A percentile compares a stretch with the other conserved stretches of the same genome.
phyloP scores from a whole-genome alignment of 148 eudicot species.

The Linanthus parryae region DNA sequence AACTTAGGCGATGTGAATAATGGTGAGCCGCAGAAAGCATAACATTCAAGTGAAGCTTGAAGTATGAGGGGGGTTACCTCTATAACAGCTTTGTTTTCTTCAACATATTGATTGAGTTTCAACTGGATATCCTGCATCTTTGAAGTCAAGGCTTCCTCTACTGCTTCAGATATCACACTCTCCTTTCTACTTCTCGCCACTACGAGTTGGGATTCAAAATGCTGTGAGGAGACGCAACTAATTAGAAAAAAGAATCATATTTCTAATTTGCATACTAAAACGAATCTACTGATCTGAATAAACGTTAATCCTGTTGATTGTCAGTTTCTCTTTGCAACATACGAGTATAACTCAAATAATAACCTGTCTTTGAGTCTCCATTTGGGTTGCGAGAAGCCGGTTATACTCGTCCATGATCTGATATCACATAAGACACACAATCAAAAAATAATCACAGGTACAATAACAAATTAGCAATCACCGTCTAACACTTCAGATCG shows the following conservation, averaged over 20 bases:
- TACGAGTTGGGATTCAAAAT: constrained; percentile 66
- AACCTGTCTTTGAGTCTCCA: constrained; percentile 91
- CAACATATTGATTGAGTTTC: constrained; percentile 38
- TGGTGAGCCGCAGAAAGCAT: not conserved
- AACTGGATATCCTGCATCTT: constrained; percentile 51
- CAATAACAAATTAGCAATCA: no score
- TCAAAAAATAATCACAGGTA: constrained; percentile 3
- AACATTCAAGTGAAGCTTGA: not conserved
- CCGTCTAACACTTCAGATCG: no score
- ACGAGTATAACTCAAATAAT: constrained; percentile 10
- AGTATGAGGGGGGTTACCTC: constrained; percentile 29
- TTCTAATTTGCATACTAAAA: not conserved
- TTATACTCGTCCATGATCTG: constrained; percentile 91
- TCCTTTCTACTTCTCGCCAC: constrained; percentile 69
- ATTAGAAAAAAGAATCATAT: constrained; percentile 3
- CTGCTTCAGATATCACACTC: constrained; percentile 36
- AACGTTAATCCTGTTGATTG: no score
- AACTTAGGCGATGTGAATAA: not conserved
- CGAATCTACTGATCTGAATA: not conserved
- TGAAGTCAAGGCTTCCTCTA: constrained; percentile 48
- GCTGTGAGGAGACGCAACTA: constrained; percentile 29
- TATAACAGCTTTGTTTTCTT: constrained; percentile 42
- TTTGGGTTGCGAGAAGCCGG: constrained; percentile 78
- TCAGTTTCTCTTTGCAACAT: no score
- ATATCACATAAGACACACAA: not conserved